Conservation (phyloP, 352 stramenopile genomes). For the Salisapilia sapeloensis region DNA sequence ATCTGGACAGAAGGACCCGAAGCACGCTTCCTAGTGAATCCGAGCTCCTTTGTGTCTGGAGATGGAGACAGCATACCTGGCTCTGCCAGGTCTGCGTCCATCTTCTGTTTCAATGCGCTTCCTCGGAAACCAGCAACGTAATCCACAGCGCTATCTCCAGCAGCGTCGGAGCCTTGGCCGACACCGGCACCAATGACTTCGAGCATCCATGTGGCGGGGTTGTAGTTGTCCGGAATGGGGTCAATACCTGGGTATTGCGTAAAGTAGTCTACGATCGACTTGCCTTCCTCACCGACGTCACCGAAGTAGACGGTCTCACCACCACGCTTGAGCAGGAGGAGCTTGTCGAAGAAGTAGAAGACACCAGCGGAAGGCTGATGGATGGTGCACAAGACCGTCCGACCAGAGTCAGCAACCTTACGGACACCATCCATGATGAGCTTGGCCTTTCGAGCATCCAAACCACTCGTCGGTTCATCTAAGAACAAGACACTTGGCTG, state of each 20-base stretch:
- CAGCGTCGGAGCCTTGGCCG: background rate
- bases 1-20: constrained; percentile 10
- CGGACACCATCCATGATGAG: constrained; percentile 15
- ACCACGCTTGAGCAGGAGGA: constrained; percentile 76
- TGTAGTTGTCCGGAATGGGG: constrained; percentile 39
- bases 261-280: constrained; percentile 38
- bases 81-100: constrained; percentile 24
- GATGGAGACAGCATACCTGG: constrained; percentile 21
- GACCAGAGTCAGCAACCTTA: constrained; percentile 32
- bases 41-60: constrained; percentile 13
- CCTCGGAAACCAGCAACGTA: constrained; percentile 15
- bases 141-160: constrained; percentile 3
- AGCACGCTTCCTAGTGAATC: constrained; percentile 21
- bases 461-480: constrained; percentile 48
- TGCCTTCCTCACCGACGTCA: constrained; percentile 31
- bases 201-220: constrained; percentile 85
- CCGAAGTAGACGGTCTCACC: constrained; percentile 70
- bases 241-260: constrained; percentile 40
- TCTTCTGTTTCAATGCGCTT: constrained; percentile 15
- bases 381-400: constrained; percentile 82
- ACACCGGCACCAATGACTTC: constrained; percentile 32
- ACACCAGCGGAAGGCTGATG: constrained; percentile 77
- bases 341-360: constrained; percentile 69
- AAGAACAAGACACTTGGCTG: constrained; percentile 45
- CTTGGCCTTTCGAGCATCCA: constrained; percentile 33